These are phyloP conservation scores for Paralagenidium karlingii DNA, from an alignment of 352 stramenopile genomes.

Conservation along the genomic window DNA sequence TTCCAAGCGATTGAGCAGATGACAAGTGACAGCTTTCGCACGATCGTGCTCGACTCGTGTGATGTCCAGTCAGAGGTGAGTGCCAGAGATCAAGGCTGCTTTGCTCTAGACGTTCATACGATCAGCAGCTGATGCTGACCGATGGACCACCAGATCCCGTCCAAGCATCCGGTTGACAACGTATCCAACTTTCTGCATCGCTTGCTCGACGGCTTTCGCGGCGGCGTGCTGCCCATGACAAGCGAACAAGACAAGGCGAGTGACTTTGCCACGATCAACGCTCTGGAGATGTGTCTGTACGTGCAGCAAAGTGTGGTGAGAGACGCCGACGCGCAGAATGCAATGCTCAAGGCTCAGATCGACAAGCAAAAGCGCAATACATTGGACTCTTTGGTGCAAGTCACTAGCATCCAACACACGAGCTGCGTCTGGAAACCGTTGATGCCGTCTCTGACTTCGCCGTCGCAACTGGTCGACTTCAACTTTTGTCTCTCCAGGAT, in stretches of 20 bases:
- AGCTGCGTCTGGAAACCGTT: no score
- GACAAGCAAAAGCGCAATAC: conserved; percentile 37
- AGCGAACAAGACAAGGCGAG: conserved; percentile 15
- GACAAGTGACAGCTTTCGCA: no score
- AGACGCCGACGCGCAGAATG: conserved; percentile 30
- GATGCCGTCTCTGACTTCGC: conserved; percentile 20
- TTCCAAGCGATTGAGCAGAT: no score
- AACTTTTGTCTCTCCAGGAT: conserved; percentile 15
- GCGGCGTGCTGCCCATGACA: conserved; percentile 12
- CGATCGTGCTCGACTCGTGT: conserved; percentile 44
- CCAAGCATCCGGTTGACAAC: conserved; percentile 19
- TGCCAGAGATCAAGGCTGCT: no score
- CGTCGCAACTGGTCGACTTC: conserved; percentile 17
- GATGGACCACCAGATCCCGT: conserved; percentile 6
- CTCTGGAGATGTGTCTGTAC: conserved; percentile 22
- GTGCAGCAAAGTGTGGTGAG: conserved; percentile 15
- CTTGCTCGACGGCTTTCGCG: conserved; percentile 47
- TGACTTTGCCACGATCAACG: conserved; percentile 8
- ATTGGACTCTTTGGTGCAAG: no score
- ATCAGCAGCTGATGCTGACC: background rate
- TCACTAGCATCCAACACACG: no score
- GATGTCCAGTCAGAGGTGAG: conserved; percentile 22
- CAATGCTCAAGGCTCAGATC: conserved; percentile 26
- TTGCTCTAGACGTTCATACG: no score
- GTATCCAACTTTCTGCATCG: conserved; percentile 52